Evolutionary conservation across 306 rosid species (phyloP).

Genomic region (Biancaea sappan): DNA sequence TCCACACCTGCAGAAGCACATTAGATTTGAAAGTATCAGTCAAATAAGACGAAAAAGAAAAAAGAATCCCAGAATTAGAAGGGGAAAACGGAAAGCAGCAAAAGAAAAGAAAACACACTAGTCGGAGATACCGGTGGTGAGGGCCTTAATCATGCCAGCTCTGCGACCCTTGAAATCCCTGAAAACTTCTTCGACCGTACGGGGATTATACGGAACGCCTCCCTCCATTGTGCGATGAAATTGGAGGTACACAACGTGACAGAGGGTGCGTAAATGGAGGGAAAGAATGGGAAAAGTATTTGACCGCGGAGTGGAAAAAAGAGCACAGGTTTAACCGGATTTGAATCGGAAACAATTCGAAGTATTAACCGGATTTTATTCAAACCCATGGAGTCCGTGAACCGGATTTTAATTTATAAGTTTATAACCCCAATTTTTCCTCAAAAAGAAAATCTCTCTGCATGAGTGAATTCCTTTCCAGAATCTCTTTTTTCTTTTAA

Average conservation of each 20-base stretch:
- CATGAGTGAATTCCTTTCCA: no score
- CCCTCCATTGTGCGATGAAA: conserved; percentile 37
- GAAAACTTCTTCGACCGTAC: conserved; percentile 56
- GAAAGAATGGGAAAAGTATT: conserved; percentile 24
- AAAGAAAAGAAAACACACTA: not conserved
- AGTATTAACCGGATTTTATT: conserved; percentile 37
- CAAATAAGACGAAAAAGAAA: not conserved
- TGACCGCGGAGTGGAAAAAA: not conserved
- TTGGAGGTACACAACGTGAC: not conserved
- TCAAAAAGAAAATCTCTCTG: no score
- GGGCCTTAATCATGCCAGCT: conserved; percentile 52
- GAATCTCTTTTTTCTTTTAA: no score
- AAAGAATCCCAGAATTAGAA: not conserved
- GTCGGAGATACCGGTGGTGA: conserved; percentile 44
- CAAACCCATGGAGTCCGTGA: conserved; percentile 34
- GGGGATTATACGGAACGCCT: conserved; percentile 46
- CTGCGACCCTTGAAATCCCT: conserved; percentile 54
- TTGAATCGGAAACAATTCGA: conserved; percentile 27
- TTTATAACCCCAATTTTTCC: no score
- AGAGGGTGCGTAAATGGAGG: conserved; percentile 27
- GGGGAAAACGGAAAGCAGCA: not conserved
- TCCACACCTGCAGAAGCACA: conserved; percentile 41
- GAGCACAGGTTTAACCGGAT: conserved; percentile 24
- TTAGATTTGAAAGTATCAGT: not conserved
- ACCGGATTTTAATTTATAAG: not conserved